Evolutionary conservation across 805 yeast genomes (phyloP).

Genomic region (Candida schatavii): DNA sequence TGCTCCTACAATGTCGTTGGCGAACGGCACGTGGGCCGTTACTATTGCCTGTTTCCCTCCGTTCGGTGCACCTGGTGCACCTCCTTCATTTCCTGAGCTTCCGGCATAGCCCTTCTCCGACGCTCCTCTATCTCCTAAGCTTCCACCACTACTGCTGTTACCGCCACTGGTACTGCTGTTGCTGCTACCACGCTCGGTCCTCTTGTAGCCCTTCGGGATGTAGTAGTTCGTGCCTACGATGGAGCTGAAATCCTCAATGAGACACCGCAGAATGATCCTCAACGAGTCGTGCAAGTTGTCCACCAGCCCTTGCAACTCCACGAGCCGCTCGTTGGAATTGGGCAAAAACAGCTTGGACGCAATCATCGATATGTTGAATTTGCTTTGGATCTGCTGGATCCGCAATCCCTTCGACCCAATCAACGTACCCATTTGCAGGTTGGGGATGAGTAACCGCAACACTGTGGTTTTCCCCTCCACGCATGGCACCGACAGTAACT

Average conservation of each 20-base stretch:
- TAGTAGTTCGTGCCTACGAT: conserved; percentile 64
- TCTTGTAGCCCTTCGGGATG: conserved; percentile 42
- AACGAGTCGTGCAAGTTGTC: conserved; percentile 57
- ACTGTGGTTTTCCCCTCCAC: conserved; percentile 51
- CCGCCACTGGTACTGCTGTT: no score
- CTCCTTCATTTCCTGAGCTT: not conserved
- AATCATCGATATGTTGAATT: conserved; percentile 70
- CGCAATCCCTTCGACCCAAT: conserved; percentile 82
- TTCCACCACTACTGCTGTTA: no score
- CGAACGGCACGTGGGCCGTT: conserved; percentile 53
- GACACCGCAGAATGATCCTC: conserved; percentile 61
- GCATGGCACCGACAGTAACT: conserved; percentile 51
- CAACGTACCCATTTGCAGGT: conserved; percentile 82
- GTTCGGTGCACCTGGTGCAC: not conserved
- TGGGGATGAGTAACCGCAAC: conserved; percentile 73
- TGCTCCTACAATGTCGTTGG: conserved; percentile 84
- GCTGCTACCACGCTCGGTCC: conserved; percentile 1
- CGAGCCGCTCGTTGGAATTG: conserved; percentile 79
- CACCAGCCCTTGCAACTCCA: conserved; percentile 81
- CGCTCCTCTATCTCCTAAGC: conserved; percentile 1
- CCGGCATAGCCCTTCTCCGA: not conserved
- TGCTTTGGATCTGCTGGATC: conserved; percentile 74
- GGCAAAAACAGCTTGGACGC: conserved; percentile 83
- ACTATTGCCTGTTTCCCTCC: not conserved
- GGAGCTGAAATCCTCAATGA: conserved; percentile 71